Evolutionary conservation across 768 basidiomycete species (phyloP), one percentile per base, ranked within the genome.

Genomic region (Favolaschia claudopus): DNA sequence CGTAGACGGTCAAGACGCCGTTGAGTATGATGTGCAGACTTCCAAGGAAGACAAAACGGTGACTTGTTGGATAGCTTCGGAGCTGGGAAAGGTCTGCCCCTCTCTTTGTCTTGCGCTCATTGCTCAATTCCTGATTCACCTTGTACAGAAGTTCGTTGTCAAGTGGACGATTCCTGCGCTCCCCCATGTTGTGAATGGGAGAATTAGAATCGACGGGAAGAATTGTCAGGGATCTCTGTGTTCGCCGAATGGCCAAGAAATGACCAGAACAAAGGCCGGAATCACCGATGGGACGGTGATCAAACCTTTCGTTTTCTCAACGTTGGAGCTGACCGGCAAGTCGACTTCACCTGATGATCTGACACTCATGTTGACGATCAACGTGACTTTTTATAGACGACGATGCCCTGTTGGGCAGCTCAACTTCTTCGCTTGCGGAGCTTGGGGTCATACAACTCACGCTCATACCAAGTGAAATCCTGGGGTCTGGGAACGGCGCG

Each of bases 31-130:
- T 9, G 42, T 65, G 1, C 45, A 57, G 39, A 38, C 22, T 7
- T 58, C 63, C 2, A 48, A 65, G 43, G 48, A 37, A 9, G n/a
- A 33, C 14, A 64, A 45, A 25, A 44, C 47, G 3, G 61, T 63
- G 2, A 64, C 59, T 29, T 69, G 69, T 32, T 70, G 67, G 67
- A 64, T 70, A 14, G 53, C 62, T 15, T 70, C 69, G 15, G 58
- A 66, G 52, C 63, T 62, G 17, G 69, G 67, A 6, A 69, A 67
- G 60, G 69, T 68, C 13, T n/a, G n/a, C n/a, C n/a, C n/a, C n/a
- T n/a, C n/a, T n/a, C n/a, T n/a, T n/a, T n/a, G n/a, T n/a, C 20
- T 52, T 34, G 17, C 5, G 19, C n/a, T 34, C 40, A 20, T 5
- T 22, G 29, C n/a, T 32, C 20, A 34, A 10, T 55, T 34, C 17